Conservation (phyloP, 495 filamentous ascomycete species). For the Daldinia caldariorum region DNA sequence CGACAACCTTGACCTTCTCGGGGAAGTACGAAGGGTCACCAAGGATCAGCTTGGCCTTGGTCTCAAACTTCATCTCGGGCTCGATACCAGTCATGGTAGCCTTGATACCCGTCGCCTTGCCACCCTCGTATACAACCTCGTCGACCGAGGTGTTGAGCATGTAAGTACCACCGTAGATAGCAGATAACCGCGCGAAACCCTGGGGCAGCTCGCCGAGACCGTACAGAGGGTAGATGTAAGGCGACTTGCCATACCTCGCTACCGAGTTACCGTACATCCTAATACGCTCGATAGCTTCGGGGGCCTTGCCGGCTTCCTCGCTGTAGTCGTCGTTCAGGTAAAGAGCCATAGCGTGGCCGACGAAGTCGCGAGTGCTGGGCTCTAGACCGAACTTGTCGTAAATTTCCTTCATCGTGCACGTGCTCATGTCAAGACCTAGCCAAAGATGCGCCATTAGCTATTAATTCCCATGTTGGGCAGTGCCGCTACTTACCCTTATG, state of each 20-base stretch:
- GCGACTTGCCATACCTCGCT: constrained; percentile 96
- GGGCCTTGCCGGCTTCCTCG: constrained; percentile 72
- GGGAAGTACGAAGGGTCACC: constrained; percentile 98
- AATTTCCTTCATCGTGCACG: constrained; percentile 92
- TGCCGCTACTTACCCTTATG: constrained; percentile 75
- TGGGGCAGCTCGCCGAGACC: constrained; percentile 97
- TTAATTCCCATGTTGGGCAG: background rate
- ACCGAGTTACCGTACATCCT: constrained; percentile 97
- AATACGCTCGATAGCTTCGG: constrained; percentile 91
- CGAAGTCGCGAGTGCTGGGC: constrained; percentile 89
- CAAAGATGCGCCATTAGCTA: constrained; percentile 8
- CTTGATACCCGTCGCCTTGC: constrained; percentile 91
- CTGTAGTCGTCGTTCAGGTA: constrained; percentile 91
- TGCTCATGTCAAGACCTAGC: constrained; percentile 79
- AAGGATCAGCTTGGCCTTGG: constrained; percentile 94
- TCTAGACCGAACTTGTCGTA: constrained; percentile 98
- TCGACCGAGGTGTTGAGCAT: constrained; percentile 97
- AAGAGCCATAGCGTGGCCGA: constrained; percentile 98
- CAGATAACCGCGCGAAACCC: constrained; percentile 95
- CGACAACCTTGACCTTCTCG: constrained; percentile 83
- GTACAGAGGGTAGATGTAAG: constrained; percentile 99
- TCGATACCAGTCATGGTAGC: constrained; percentile 92
- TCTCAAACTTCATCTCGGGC: constrained; percentile 90
- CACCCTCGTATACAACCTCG: constrained; percentile 81
- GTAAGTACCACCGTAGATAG: constrained; percentile 98